A percentile compares a stretch with the other conserved stretches of the same genome.
phyloP scores from a whole-genome alignment of 805 yeast species.

The Schizosaccharomyces osmophilus region DNA sequence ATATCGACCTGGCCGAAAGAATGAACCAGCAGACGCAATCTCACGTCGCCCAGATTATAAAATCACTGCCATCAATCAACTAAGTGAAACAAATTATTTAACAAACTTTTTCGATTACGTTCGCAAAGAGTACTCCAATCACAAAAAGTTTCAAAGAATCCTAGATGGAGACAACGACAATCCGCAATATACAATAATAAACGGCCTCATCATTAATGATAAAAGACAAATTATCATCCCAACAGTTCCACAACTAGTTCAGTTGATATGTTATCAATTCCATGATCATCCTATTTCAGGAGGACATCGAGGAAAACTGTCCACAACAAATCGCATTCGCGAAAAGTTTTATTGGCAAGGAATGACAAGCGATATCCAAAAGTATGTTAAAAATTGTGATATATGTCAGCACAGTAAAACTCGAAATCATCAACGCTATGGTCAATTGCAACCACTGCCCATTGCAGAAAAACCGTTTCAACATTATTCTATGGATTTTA shows the following conservation, averaged over 20 bases:
- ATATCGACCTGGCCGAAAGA: too few relatives aligned
- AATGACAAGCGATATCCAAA: neutral
- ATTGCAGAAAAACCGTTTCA: conserved; percentile 6
- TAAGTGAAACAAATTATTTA: too few relatives aligned
- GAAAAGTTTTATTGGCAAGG: neutral
- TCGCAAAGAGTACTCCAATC: neutral
- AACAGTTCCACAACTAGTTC: neutral
- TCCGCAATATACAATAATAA: neutral
- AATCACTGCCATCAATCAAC: too few relatives aligned
- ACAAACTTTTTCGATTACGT: too few relatives aligned
- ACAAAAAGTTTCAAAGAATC: neutral
- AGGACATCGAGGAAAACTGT: neutral
- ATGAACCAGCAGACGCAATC: too few relatives aligned
- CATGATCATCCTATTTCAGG: neutral
- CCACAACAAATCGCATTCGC: neutral
- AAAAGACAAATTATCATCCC: neutral
- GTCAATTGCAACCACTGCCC: conserved; percentile 5
- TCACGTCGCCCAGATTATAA: too few relatives aligned
- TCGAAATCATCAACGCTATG: neutral
- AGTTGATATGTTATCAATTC: neutral
- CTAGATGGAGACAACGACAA: neutral
- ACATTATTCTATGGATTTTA: conserved; percentile 7
- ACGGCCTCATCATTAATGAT: neutral
- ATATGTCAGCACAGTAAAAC: neutral
- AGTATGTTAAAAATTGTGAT: neutral